phyloP scores from a whole-genome alignment of 2,329 filamentous ascomycete species.

The Alternaria brassicae region DNA sequence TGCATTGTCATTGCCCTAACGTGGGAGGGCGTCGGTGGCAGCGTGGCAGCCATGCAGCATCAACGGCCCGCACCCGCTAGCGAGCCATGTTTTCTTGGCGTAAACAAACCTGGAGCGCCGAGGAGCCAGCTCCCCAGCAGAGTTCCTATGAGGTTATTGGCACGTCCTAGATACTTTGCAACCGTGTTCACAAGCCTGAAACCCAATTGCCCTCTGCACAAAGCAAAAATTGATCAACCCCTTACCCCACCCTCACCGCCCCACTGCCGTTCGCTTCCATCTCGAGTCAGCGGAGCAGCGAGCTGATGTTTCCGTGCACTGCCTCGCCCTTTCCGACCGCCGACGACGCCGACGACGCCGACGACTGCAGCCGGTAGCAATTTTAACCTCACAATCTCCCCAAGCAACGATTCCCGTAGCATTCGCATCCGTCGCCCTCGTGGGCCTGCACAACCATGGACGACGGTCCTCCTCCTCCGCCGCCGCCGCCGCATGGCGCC shows the following conservation, averaged over 20 bases:
- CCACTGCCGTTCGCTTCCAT: slow-evolving; percentile 14
- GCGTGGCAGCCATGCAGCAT: slow-evolving; percentile 24
- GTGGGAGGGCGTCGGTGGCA: slow-evolving; percentile 18
- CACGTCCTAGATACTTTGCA: slow-evolving; percentile 11
- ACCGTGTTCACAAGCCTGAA: slow-evolving; percentile 9
- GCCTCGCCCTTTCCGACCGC: slow-evolving; percentile 19
- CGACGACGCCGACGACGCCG: slow-evolving; percentile 19
- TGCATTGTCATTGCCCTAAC: slow-evolving; percentile 7
- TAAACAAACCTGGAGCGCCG: slow-evolving; percentile 24
- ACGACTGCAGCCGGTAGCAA: slow-evolving; percentile 11
- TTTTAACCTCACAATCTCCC: slow-evolving; percentile 1
- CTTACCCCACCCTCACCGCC: slow-evolving; percentile 13
- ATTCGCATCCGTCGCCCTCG: slow-evolving; percentile 28
- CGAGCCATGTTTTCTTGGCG: slow-evolving; percentile 18
- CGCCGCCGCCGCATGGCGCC: slow-evolving; percentile 84
- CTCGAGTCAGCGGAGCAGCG: slow-evolving; percentile 27
- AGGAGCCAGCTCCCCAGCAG: slow-evolving; percentile 12
- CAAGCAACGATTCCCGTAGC: slow-evolving; percentile 21
- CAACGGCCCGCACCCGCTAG: slow-evolving; percentile 23
- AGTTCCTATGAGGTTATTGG: slow-evolving; percentile 1
- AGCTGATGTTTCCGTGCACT: slow-evolving; percentile 39
- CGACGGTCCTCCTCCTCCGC: slow-evolving; percentile 71
- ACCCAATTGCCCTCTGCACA: slow-evolving; percentile 12
- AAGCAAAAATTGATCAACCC: slow-evolving; percentile 3
- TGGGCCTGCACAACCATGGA: slow-evolving; percentile 45